Percentiles rank a stretch among this genome's conserved stretches.
Evolutionary conservation across 768 basidiomycete species (phyloP).

Genomic region (Lanmaoa pseudosensibilis): DNA sequence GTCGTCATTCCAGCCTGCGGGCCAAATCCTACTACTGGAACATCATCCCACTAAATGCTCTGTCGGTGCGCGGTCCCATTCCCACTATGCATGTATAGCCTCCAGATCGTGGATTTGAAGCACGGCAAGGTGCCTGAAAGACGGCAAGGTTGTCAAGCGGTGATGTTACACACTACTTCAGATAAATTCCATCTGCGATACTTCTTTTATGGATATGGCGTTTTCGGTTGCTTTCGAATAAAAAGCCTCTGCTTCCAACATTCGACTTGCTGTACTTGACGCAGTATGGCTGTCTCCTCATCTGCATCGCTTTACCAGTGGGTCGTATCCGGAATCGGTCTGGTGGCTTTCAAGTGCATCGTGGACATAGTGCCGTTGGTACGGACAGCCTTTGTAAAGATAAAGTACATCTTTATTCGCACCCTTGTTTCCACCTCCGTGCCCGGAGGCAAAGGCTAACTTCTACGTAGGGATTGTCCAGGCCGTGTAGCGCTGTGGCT

Average conservation of each 20-base stretch:
- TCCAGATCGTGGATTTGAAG: too few species aligned
- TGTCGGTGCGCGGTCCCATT: too few species aligned
- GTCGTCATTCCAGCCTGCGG: too few species aligned
- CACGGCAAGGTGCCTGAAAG: too few species aligned
- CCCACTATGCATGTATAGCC: too few species aligned
- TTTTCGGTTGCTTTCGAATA: background rate
- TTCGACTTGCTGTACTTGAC: background rate
- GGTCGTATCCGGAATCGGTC: background rate
- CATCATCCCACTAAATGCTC: too few species aligned
- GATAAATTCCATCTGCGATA: background rate
- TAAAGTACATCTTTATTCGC: conserved; percentile 8
- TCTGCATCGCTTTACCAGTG: conserved; percentile 6
- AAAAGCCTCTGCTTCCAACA: background rate
- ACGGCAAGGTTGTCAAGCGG: too few species aligned
- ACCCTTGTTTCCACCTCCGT: background rate
- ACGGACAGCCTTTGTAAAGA: conserved; percentile 14
- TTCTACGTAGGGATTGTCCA: conserved; percentile 17
- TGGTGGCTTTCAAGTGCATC: conserved; percentile 8
- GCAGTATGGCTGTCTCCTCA: conserved; percentile 6
- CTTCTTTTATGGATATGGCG: background rate
- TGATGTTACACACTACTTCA: too few species aligned
- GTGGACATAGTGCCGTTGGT: conserved; percentile 6
- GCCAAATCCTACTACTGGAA: too few species aligned
- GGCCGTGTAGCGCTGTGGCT: conserved; percentile 28
- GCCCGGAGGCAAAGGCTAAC: background rate